Evolutionary conservation across 371 early-diverging fungal genomes (phyloP).

Genomic region (Zychaea mexicana): DNA sequence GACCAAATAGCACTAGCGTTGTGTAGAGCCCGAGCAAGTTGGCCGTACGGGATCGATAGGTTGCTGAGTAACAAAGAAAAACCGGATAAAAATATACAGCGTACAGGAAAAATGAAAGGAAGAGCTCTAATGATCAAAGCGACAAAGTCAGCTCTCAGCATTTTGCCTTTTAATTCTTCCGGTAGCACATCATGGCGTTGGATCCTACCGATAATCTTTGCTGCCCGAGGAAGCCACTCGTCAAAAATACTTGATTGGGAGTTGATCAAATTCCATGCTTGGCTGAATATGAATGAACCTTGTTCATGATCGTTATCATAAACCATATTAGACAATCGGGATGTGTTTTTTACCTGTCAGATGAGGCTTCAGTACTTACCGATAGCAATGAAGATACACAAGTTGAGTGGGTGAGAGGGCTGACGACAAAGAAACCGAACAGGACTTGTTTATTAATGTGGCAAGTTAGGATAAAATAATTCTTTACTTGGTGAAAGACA

Average conservation of each 20-base stretch:
- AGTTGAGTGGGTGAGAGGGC: slow-evolving; percentile 38
- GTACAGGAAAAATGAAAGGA: slow-evolving; percentile 51
- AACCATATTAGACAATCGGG: too few relatives aligned
- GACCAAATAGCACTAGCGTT: slow-evolving; percentile 30
- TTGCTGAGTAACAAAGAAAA: slow-evolving; percentile 47
- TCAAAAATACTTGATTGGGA: slow-evolving; percentile 46
- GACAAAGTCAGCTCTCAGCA: too few relatives aligned
- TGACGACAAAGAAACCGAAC: slow-evolving; percentile 48
- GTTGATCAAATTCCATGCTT: slow-evolving; percentile 53
- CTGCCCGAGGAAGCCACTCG: slow-evolving; percentile 45
- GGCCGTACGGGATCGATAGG: slow-evolving; percentile 41
- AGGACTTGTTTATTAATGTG: slow-evolving; percentile 30
- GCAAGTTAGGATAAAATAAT: too few relatives aligned
- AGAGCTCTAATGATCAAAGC: slow-evolving; percentile 48
- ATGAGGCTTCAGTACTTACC: slow-evolving; percentile 35
- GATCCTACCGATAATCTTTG: slow-evolving; percentile 47
- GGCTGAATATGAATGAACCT: slow-evolving; percentile 52
- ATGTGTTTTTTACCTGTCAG: too few relatives aligned
- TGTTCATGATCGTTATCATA: background rate
- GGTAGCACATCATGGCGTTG: too few relatives aligned
- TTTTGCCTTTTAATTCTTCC: too few relatives aligned
- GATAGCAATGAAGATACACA: slow-evolving; percentile 45
- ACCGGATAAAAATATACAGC: slow-evolving; percentile 56
- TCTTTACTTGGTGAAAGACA: too few relatives aligned
- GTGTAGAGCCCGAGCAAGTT: slow-evolving; percentile 33